Evolutionary conservation across 306 rosid species (phyloP).

Genomic region (Medicago lupulina): DNA sequence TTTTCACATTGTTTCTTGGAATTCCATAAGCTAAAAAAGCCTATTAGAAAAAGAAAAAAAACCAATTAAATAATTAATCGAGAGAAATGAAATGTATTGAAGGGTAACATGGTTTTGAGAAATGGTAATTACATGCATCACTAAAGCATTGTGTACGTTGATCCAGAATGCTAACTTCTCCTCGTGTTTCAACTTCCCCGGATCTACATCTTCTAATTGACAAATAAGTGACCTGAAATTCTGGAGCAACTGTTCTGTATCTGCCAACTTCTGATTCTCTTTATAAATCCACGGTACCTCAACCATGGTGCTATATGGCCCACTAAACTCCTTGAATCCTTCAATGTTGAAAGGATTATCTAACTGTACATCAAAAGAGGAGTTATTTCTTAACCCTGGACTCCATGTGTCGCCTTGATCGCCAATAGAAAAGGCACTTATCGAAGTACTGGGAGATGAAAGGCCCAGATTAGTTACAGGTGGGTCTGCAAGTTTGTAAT

Average conservation of each 20-base stretch:
- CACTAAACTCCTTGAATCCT: slow-evolving; percentile 83
- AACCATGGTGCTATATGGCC: slow-evolving; percentile 92
- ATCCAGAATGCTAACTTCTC: slow-evolving; percentile 98
- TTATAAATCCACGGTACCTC: slow-evolving; percentile 87
- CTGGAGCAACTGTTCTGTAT: slow-evolving; percentile 74
- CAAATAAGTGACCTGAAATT: slow-evolving; percentile 74
- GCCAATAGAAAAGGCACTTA: slow-evolving; percentile 68
- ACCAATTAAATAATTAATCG: slow-evolving; percentile 1
- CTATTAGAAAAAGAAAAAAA: slow-evolving; percentile 51
- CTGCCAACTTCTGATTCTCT: slow-evolving; percentile 71
- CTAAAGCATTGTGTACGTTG: slow-evolving; percentile 85
- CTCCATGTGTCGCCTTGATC: slow-evolving; percentile 83
- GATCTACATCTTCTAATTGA: slow-evolving; percentile 82
- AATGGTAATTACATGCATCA: slow-evolving; percentile 80
- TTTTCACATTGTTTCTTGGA: slow-evolving; percentile 84
- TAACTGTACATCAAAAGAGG: slow-evolving; percentile 69
- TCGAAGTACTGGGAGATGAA: slow-evolving; percentile 83
- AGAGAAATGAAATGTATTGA: slow-evolving; percentile 24
- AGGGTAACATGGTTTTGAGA: slow-evolving; percentile 24
- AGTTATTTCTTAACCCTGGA: slow-evolving; percentile 68
- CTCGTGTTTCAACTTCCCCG: slow-evolving; percentile 70
- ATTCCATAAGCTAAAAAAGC: slow-evolving; percentile 95
- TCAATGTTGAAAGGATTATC: slow-evolving; percentile 92
- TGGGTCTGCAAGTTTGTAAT: slow-evolving; percentile 84
- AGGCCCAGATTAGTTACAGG: slow-evolving; percentile 64